Percentiles rank a stretch among this genome's conserved stretches.
Conservation (phyloP, 371 early-diverging fungal species). For the Apophysomyces sp. region DNA sequence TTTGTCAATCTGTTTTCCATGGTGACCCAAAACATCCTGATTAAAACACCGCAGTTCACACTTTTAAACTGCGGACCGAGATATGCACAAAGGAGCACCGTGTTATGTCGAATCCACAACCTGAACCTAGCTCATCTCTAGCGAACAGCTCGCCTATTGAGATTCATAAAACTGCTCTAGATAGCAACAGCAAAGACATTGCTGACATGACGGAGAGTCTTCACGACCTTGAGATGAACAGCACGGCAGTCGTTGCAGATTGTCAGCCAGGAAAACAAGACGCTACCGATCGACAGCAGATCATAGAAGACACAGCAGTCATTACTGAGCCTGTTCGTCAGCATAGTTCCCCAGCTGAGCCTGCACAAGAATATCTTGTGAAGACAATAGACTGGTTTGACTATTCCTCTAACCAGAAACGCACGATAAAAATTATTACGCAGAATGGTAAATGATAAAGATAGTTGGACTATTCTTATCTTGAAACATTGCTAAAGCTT, state of each 20-base stretch:
- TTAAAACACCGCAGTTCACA: too few species aligned
- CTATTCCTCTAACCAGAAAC: conserved; percentile 28
- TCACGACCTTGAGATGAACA: not conserved
- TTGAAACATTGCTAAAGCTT: too few species aligned
- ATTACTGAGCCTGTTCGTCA: not conserved
- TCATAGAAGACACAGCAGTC: not conserved
- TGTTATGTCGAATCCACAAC: not conserved
- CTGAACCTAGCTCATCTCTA: not conserved
- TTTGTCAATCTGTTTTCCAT: too few species aligned
- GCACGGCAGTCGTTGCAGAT: not conserved
- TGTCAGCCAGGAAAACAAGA: not conserved
- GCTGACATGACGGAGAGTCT: not conserved
- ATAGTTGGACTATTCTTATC: not conserved
- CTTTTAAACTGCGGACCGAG: not conserved
- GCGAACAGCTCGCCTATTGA: not conserved
- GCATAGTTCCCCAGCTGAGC: not conserved
- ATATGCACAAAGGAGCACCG: not conserved
- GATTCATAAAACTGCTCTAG: not conserved
- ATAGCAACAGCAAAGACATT: not conserved
- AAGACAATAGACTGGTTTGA: conserved; percentile 70
- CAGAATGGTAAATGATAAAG: conserved; percentile 66
- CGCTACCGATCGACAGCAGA: not conserved
- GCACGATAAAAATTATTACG: conserved; percentile 68
- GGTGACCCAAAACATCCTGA: too few species aligned
- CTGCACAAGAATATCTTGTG: conserved; percentile 56